A percentile compares a stretch with the other conserved stretches of the same genome.
Conservation (phyloP, 768 basidiomycete species). For the Boletus patriciae region DNA sequence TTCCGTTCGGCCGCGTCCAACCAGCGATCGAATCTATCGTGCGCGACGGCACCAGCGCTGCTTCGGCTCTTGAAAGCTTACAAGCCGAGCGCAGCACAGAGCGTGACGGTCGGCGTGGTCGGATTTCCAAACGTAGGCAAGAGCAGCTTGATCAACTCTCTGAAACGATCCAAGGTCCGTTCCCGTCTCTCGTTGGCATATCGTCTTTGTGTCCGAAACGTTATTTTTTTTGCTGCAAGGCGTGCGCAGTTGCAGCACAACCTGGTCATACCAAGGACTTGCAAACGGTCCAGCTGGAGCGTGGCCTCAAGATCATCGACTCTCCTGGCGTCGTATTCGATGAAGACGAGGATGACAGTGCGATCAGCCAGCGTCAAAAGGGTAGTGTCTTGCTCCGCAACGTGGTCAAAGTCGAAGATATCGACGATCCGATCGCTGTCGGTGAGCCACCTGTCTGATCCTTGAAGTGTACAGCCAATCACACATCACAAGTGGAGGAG, state of each 20-base stretch:
- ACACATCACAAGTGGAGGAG: conserved; percentile 67
- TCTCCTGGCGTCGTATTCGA: conserved; percentile 98
- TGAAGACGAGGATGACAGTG: conserved; percentile 57
- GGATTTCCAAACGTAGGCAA: conserved; percentile 99
- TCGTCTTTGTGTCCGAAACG: background rate
- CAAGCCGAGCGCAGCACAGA: conserved; percentile 62
- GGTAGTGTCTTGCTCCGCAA: conserved; percentile 77
- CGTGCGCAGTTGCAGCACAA: conserved; percentile 92
- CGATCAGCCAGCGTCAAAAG: conserved; percentile 47
- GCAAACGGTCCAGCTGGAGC: conserved; percentile 89
- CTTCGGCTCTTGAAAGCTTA: conserved; percentile 83
- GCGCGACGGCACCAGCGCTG: conserved; percentile 71
- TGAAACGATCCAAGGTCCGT: conserved; percentile 77
- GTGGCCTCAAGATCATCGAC: conserved; percentile 90
- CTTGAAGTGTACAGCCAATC: background rate
- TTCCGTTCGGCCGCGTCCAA: conserved; percentile 81
- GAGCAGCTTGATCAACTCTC: conserved; percentile 89
- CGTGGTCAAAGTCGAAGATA: conserved; percentile 84
- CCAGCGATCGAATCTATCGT: conserved; percentile 79
- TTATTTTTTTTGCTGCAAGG: conserved; percentile 41
- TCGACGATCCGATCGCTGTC: conserved; percentile 87
- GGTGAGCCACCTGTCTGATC: conserved; percentile 47
- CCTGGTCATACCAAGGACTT: conserved; percentile 92
- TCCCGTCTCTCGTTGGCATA: background rate
- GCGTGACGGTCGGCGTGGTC: conserved; percentile 85